phyloP scores from a whole-genome alignment of 2,329 filamentous ascomycete species.

The Aureobasidium melanogenum region DNA sequence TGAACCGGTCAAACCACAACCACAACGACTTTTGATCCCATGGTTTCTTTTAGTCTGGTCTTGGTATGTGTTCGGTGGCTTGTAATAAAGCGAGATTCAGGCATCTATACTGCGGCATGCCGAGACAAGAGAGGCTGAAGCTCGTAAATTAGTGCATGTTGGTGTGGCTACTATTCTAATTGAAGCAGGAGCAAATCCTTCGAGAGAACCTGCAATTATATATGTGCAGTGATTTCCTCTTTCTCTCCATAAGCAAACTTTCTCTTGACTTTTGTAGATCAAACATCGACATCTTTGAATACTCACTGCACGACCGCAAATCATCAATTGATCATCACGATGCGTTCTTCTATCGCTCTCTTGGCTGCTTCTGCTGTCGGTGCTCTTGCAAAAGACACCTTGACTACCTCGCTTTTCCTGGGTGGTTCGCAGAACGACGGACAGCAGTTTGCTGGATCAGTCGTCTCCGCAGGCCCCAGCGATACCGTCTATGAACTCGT shows the following conservation, averaged over 20 bases:
- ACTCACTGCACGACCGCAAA: too few relatives aligned
- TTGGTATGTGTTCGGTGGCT: too few relatives aligned
- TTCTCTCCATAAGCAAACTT: too few relatives aligned
- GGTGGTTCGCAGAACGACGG: neutral
- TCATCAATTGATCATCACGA: neutral
- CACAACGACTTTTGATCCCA: too few relatives aligned
- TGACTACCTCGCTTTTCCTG: neutral
- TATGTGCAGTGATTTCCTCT: neutral
- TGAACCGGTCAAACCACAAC: neutral
- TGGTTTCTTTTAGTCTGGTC: too few relatives aligned
- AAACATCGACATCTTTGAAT: neutral
- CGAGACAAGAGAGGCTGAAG: neutral
- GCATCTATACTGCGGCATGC: neutral
- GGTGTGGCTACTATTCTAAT: neutral
- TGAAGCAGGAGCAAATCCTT: neutral
- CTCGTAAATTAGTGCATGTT: neutral
- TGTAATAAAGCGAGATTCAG: too few relatives aligned
- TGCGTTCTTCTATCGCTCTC: constrained; percentile 5
- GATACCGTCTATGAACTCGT: neutral
- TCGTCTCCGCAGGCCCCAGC: neutral
- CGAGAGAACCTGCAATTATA: neutral
- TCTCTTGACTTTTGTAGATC: neutral
- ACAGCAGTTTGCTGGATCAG: neutral
- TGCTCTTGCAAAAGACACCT: neutral
- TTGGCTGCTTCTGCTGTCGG: neutral